phyloP scores from a whole-genome alignment of 495 filamentous ascomycete genomes.

The Talaromyces nanjingensis region DNA sequence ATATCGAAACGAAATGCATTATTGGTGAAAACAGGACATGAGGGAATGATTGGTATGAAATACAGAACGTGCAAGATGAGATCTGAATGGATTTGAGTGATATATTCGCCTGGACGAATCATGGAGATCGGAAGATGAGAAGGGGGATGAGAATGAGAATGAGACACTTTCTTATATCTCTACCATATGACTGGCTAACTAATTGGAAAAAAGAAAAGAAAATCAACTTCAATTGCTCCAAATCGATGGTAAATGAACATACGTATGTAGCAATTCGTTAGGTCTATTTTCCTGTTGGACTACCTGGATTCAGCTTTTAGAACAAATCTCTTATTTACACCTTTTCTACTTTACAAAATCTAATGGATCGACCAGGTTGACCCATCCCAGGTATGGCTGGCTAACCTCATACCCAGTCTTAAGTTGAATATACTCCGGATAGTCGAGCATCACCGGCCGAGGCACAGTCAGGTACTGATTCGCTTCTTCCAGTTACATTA shows the following conservation, averaged over 20 bases:
- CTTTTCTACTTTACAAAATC: too few species aligned
- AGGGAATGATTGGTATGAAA: not conserved
- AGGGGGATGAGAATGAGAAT: not conserved
- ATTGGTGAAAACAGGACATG: not conserved
- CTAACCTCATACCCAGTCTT: not conserved
- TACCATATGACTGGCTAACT: not conserved
- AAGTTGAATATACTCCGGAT: not conserved
- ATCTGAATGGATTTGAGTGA: not conserved
- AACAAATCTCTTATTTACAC: too few species aligned
- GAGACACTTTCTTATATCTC: not conserved
- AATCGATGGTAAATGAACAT: not conserved
- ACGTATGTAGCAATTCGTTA: not conserved
- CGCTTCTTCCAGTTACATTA: too few species aligned
- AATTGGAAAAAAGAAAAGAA: not conserved
- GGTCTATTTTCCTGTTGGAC: not conserved
- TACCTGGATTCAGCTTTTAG: not conserved
- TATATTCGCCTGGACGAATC: not conserved
- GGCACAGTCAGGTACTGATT: too few species aligned
- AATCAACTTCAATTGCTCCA: not conserved
- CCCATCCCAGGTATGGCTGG: too few species aligned
- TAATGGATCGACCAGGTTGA: too few species aligned
- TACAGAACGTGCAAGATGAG: not conserved
- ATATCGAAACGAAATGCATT: not conserved
- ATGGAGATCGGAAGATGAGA: not conserved
- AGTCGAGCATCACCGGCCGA: not conserved